Evolutionary conservation across 2,329 filamentous ascomycete species (phyloP).

Genomic region (Ophiostoma angusticollis): DNA sequence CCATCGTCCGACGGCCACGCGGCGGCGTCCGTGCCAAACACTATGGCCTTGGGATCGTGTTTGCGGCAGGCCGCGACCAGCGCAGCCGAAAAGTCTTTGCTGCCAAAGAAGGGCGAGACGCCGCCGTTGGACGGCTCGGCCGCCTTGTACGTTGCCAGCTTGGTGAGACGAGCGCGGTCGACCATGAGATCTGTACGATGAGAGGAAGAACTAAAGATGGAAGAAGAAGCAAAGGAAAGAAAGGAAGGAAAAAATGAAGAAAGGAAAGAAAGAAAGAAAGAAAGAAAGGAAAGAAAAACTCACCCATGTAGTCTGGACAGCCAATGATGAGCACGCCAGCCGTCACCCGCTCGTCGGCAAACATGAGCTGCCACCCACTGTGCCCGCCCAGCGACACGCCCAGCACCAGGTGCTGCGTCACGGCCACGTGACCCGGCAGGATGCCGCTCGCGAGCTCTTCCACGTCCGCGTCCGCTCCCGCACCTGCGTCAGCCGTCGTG

Average conservation of each 20-base stretch:
- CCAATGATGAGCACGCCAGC: constrained; percentile 72
- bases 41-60: constrained; percentile 62
- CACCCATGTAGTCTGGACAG: constrained; percentile 73
- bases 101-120: constrained; percentile 58
- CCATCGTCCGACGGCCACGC: constrained; percentile 18
- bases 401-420: constrained; percentile 50
- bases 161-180: constrained; percentile 62
- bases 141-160: constrained; percentile 45
- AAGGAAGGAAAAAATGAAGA: neutral
- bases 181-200: constrained; percentile 45
- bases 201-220: neutral
- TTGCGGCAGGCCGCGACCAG: constrained; percentile 50
- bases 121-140: constrained; percentile 40
- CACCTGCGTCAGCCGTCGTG: neutral
- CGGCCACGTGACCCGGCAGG: constrained; percentile 2
- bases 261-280: neutral
- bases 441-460: neutral
- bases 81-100: constrained; percentile 58
- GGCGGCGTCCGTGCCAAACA: constrained; percentile 43
- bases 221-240: neutral
- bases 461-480: neutral
- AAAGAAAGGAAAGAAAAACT: constrained; percentile 16
- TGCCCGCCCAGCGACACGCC: constrained; percentile 84
- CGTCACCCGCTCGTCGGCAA: constrained; percentile 67
- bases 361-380: constrained; percentile 69